Evolutionary conservation across 2,329 filamentous ascomycete genomes (phyloP), one percentile per base, ranked within the genome.

Genomic region (Penicillium sp.): DNA sequence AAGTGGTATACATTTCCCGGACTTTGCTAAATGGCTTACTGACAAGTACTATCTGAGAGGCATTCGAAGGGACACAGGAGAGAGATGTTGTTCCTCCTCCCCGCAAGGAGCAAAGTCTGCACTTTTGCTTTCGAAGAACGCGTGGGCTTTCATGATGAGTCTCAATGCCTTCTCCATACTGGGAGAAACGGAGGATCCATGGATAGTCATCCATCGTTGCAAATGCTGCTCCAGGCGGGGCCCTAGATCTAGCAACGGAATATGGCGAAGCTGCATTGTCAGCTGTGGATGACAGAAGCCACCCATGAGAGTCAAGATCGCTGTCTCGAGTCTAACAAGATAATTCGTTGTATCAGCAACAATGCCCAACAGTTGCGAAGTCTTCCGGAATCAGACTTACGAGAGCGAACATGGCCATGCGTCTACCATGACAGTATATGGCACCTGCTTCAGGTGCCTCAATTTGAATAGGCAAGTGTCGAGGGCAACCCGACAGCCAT

Each of bases 271-370:
- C 4, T 59, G 46, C 5, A 48, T 41, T 23, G 25, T 51, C 13
- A 59, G 21, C 25, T 56, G 57, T 29, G 57, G 57, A 29, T 59
- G 52, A 31, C 57, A 59, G 33, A 59, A 59, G 27, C 57, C 52
- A 21, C 57, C 57, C 52, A 59, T 51, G 6, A 59, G 40, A 9
- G 57, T 59, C 35, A 59, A 48, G 29, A 56, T 51, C 4, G 57
- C 52, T 12, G 57, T 59, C 6, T 48, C 52, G 19, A 59, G 51
- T 35, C 56, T 58, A 38, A 10, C 15, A 1, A 19, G 5, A 29
- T 1, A 23, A 25, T 45, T 27, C 4, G 4, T 13, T 17, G 9
- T 27, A 29, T 40, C 15, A 50, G 35, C 10, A 50, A 31, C 15
- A 15, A 13, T 19, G 23, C 10, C 6, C n/a, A 46, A 29, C 12